A percentile compares a stretch with the other conserved stretches of the same genome.
Evolutionary conservation across 2,329 filamentous ascomycete species (phyloP).

Genomic region (Hyphodiscus sp.): DNA sequence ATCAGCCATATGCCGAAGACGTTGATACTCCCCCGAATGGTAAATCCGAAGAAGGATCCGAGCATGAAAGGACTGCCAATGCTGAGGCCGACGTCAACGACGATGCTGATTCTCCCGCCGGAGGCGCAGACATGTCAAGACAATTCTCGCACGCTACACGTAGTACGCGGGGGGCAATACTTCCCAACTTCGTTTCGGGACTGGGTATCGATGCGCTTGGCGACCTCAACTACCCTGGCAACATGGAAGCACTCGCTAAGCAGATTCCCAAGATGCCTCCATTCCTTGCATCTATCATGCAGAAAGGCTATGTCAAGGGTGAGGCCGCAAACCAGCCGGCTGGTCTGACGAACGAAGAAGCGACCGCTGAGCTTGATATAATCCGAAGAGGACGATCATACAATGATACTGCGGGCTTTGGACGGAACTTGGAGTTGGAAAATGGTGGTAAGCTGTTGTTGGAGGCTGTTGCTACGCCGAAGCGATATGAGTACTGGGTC

Average conservation of each 20-base stretch:
- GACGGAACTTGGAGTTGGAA: constrained; percentile 28
- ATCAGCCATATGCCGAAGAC: constrained; percentile 29
- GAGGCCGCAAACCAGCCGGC: constrained; percentile 13
- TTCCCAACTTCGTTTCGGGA: constrained; percentile 43
- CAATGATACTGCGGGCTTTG: constrained; percentile 26
- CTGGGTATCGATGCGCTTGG: constrained; percentile 54
- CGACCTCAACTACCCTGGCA: constrained; percentile 52
- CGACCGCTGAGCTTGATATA: constrained; percentile 24
- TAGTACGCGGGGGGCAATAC: constrained; percentile 49
- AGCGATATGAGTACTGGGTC: constrained; percentile 14
- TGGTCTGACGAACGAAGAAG: constrained; percentile 11
- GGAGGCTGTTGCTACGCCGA: constrained; percentile 17
- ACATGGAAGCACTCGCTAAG: constrained; percentile 35
- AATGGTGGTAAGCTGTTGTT: constrained; percentile 21
- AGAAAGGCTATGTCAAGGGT: constrained; percentile 22
- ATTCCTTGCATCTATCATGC: constrained; percentile 18
- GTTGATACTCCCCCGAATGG: constrained; percentile 36
- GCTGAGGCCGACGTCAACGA: constrained; percentile 43
- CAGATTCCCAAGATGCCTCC: constrained; percentile 29
- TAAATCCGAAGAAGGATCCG: constrained; percentile 33
- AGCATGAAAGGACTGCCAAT: constrained; percentile 41
- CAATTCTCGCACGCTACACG: constrained; percentile 58
- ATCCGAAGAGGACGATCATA: constrained; percentile 24
- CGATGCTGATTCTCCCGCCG: constrained; percentile 40
- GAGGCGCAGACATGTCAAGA: constrained; percentile 54